phyloP scores from a whole-genome alignment of 1,139 yeast species.

The Hansenula sp. region DNA sequence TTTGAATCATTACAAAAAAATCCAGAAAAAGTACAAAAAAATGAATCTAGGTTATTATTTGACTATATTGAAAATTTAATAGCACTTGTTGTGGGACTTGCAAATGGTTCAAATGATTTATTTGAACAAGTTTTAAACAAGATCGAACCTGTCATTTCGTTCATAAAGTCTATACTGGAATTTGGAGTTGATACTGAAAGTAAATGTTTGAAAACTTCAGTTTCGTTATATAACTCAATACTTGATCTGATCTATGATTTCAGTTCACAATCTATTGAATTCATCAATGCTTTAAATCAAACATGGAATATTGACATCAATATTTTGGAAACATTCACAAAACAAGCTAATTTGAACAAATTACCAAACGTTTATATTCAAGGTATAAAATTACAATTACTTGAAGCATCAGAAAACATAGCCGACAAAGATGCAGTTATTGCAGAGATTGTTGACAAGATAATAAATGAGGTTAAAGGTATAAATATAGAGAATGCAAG shows the following conservation, averaged over 20 bases:
- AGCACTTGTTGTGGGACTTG: slow-evolving; percentile 63
- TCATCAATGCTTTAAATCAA: slow-evolving; percentile 24
- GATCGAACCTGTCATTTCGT: slow-evolving; percentile 31
- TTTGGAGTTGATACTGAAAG: slow-evolving; percentile 20
- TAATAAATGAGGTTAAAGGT: slow-evolving; percentile 7
- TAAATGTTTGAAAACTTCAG: slow-evolving; percentile 32
- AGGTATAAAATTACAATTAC: slow-evolving; percentile 58
- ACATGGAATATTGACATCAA: slow-evolving; percentile 15
- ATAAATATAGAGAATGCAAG: slow-evolving; percentile 42
- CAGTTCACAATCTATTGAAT: slow-evolving; percentile 58
- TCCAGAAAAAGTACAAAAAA: slow-evolving; percentile 33
- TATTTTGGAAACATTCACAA: slow-evolving; percentile 8
- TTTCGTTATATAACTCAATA: slow-evolving; percentile 45
- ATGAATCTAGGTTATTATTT: slow-evolving; percentile 43
- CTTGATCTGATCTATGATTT: slow-evolving; percentile 65
- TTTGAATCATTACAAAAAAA: slow-evolving; percentile 35
- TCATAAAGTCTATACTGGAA: slow-evolving; percentile 40
- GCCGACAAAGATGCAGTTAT: slow-evolving; percentile 3
- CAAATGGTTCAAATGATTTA: slow-evolving; percentile 60
- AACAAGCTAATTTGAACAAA: slow-evolving; percentile 28
- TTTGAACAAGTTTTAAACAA: slow-evolving; percentile 45
- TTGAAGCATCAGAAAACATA: slow-evolving; percentile 34
- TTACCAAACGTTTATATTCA: slow-evolving; percentile 49
- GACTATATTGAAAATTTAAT: slow-evolving; percentile 73
- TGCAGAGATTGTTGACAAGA: slow-evolving; percentile 6